Percentiles rank a stretch among this genome's conserved stretches.
These are phyloP conservation scores for Daucus carota DNA, from an alignment of 129 eudicot genomes.

Conservation along the genomic window DH1_v3.0 NC_030386.2:34271501-34272000, in stretches of 20 bases:
- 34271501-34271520: not conserved
- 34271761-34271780: not conserved
- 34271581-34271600: constrained; percentile 98
- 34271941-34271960: not conserved
- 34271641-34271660: constrained; percentile 84
- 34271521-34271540: not conserved
- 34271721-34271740: constrained; percentile 37
- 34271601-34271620: constrained; percentile 98
- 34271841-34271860: not conserved
- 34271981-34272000: not conserved
- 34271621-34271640: constrained; percentile 93
- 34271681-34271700: constrained; percentile 96
- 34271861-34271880: not conserved
- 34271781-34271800: not conserved
- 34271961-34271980: not conserved
- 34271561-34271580: constrained; percentile 57
- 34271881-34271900: not conserved
- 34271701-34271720: constrained; percentile 79
- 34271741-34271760: not conserved
- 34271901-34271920: not conserved
- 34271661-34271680: constrained; percentile 87
- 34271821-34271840: not conserved
- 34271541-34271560: constrained; percentile 96
- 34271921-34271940: not conserved
- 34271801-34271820: not conserved